Conservation (phyloP, 805 yeast genomes). For the Wickerhamomyces canadensis region DNA sequence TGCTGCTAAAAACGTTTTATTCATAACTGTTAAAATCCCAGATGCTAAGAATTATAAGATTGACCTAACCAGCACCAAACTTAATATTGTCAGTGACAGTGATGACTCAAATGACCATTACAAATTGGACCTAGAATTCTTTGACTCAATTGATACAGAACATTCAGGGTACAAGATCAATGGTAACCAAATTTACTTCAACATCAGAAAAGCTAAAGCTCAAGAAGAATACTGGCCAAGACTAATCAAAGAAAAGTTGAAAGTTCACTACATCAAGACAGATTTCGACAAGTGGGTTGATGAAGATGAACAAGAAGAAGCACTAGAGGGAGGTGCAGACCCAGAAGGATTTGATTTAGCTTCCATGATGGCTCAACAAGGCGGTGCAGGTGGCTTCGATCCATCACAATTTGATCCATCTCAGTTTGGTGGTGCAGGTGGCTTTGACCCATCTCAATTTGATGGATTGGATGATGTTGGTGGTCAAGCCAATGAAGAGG, state of each 20-base stretch:
- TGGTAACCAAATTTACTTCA: conserved; percentile 51
- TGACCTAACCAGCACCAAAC: conserved; percentile 48
- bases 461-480: conserved; percentile 14
- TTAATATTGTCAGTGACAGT: conserved; percentile 50
- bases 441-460: conserved; percentile 15
- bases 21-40: conserved; percentile 65
- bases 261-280: conserved; percentile 77
- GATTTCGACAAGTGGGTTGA: conserved; percentile 98
- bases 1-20: conserved; percentile 66
- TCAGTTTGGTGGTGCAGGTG: conserved; percentile 22
- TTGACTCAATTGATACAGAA: conserved; percentile 63
- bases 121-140: conserved; percentile 68
- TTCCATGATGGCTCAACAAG: conserved; percentile 37
- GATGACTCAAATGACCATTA: conserved; percentile 43
- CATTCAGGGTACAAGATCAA: conserved; percentile 53
- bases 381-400: conserved; percentile 23
- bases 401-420: conserved; percentile 26
- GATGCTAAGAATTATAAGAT: conserved; percentile 63
- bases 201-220: conserved; percentile 62
- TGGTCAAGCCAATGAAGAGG: conserved; percentile 18
- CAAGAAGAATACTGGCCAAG: conserved; percentile 92
- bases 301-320: conserved; percentile 83
- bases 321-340: conserved; percentile 24
- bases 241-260: conserved; percentile 79
- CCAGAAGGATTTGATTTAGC: conserved; percentile 26